Evolutionary conservation across 768 basidiomycete species (phyloP), one percentile per base, ranked within the genome.

Genomic region (Neoboletus subvelutipes): DNA sequence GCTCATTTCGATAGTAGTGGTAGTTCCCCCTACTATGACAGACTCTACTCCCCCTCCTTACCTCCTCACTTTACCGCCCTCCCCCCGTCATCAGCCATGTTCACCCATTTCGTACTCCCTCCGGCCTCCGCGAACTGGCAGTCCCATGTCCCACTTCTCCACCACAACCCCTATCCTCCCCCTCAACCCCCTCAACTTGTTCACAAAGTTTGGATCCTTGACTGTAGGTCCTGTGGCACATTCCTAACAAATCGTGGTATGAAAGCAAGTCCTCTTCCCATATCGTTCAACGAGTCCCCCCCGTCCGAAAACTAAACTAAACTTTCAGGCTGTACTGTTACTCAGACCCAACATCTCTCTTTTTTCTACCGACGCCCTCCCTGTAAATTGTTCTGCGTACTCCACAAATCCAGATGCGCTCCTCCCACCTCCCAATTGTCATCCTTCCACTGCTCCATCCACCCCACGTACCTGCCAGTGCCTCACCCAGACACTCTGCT

Each of bases 181-280:
- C 74, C 74, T n/a, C 76, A 75, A 39, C 62, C 65, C 3, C 65
- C 67, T 1, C 70, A 73, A 40, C 69, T 83, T 46, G 74, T 79
- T 9, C 88, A 90, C 71, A 87, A 87, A 71, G 90, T 93, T 52
- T 92, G 88, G 84, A 83, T 89, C 33, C 74, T 94, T 51, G 86
- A 89, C 68, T 94, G 92, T 73, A 83, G 79, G 61, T 77, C 82
- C 8, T 93, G 92, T 68, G 77, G 78, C 31, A 81, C 79, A 20
- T 92, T 92, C 67, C 72, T 93, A 47, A 89, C 90, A 17, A 92
- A 93, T 69, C 81, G 91, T 28, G 91, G 86, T 54, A 93, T 93
- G 91, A 88, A 89, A 80, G 89, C 84, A 63, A 70, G 79, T 57
- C 45, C 39, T 43, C 34, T 29, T 39, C 34, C 26, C 46, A 11